Evolutionary conservation across 1,284 basidiomycete species (phyloP).

Genomic region (Rhodotorula sp.): DNA sequence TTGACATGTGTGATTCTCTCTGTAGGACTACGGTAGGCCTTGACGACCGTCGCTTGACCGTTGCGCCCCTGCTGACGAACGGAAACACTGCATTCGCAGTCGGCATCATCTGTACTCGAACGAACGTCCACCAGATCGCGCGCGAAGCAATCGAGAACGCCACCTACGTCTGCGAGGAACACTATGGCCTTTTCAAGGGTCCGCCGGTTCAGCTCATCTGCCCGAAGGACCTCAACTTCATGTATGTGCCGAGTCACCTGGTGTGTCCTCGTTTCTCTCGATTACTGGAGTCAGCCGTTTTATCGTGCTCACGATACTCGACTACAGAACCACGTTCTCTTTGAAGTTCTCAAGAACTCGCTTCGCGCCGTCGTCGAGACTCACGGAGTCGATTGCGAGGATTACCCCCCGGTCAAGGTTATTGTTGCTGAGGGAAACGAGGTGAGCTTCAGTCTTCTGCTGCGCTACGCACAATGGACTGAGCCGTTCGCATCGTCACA

Average conservation of each 20-base stretch:
- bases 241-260: slow-evolving; percentile 91
- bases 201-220: slow-evolving; percentile 97
- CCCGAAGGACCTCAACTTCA: slow-evolving; percentile 79
- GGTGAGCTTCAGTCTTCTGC: slow-evolving; percentile 43
- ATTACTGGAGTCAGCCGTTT: neutral
- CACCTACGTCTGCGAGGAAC: slow-evolving; percentile 96
- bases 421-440: slow-evolving; percentile 86
- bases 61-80: neutral
- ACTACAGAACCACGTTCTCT: slow-evolving; percentile 75
- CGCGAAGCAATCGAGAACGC: slow-evolving; percentile 99
- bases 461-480: slow-evolving; percentile 38
- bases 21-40: slow-evolving; percentile 28
- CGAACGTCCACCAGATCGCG: slow-evolving; percentile 94
- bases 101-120: slow-evolving; percentile 95
- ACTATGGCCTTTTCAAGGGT: slow-evolving; percentile 92
- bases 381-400: slow-evolving; percentile 77
- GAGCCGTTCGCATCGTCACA: slow-evolving; percentile 43
- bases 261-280: slow-evolving; percentile 40
- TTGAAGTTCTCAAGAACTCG: slow-evolving; percentile 98
- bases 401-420: slow-evolving; percentile 93
- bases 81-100: slow-evolving; percentile 65
- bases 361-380: slow-evolving; percentile 94
- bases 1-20: neutral
- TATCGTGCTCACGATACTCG: too few relatives aligned
- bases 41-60: neutral